Evolutionary conservation across 352 stramenopile species (phyloP), one percentile per base, ranked within the genome.

Genomic region (Thraustotheca clavata): DNA sequence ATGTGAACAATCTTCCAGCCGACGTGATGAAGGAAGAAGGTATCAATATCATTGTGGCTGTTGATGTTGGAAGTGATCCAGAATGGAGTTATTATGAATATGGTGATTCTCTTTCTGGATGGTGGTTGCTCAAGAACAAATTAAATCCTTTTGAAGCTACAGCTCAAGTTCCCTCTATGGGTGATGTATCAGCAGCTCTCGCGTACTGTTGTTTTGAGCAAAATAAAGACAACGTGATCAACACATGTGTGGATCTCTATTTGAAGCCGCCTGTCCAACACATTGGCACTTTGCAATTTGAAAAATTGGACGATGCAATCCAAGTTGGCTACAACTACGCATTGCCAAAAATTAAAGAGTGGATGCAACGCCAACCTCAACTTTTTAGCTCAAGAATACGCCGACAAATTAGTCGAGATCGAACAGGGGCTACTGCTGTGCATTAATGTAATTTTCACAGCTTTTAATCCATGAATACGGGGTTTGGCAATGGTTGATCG

Each of bases 1-100:
- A 98, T 70, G 91, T 96, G 72, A 97, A 97, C 74, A 97, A 97
- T 60, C 69, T 98, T 11, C 90, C 91, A 2, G 89, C 84, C 1
- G 88, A 97, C 67, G 79, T 97, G 32, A 96, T 97, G 77, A 86
- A 89, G 59, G 82, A 93, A 36, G 80, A 96, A 67, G 86, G 86
- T 7, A 91, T 96, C 57, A 88, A 91, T 60, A 92, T 90, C 52
- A 87, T 96, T 40, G 76, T 97, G 27, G 90, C 88, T 3, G 86
- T 96, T 1, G 88, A 96, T 71, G 89, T 97, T 12, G 86, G 84
- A 27, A 91, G 85, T 35, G 85, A 94, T 33, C 76, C 79, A 1
- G 73, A 80, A 2, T 84, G 76, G 0, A 76, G 89, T 5, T 91
- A 89, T 31, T 91, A 84, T 63, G 74, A 75, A 36, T 96, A 96